A percentile compares a stretch with the other conserved stretches of the same genome.
phyloP scores from a whole-genome alignment of 495 filamentous ascomycete species.

The Aspergillus ostianus region DNA sequence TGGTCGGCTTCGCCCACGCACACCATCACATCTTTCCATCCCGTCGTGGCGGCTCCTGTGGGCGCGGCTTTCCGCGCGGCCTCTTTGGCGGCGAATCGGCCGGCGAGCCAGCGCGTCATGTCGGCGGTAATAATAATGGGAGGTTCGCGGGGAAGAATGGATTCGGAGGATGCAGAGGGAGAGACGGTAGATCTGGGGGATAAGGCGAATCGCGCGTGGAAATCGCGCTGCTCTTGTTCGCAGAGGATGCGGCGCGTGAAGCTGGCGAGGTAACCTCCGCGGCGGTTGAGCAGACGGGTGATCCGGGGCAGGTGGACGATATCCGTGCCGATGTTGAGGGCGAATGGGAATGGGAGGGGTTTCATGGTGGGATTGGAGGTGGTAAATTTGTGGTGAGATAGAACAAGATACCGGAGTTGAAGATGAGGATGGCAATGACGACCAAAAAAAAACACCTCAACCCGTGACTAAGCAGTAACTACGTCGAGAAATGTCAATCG shows the following conservation, averaged over 20 bases:
- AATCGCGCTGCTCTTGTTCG: constrained; percentile 41
- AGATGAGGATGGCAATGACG: not conserved
- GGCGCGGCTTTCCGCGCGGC: constrained; percentile 49
- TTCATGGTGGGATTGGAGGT: constrained; percentile 17
- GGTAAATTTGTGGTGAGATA: not conserved
- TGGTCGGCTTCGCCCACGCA: constrained; percentile 27
- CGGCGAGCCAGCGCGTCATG: constrained; percentile 47
- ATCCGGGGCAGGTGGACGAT: constrained; percentile 55
- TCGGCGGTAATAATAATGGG: constrained; percentile 27
- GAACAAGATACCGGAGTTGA: not conserved
- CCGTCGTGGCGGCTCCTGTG: constrained; percentile 35
- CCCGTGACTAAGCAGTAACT: constrained; percentile 7
- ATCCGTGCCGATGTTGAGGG: constrained; percentile 51
- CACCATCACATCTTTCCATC: constrained; percentile 43
- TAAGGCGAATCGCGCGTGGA: constrained; percentile 36
- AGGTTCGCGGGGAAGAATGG: constrained; percentile 14
- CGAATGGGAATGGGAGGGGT: constrained; percentile 37
- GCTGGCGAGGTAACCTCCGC: constrained; percentile 39
- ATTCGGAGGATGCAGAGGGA: constrained; percentile 6
- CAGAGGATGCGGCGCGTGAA: constrained; percentile 54
- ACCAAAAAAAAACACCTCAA: not conserved
- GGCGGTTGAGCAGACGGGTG: constrained; percentile 40
- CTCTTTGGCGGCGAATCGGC: constrained; percentile 50
- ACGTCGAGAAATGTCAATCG: not conserved
- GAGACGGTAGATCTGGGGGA: not conserved